A percentile compares a stretch with the other conserved stretches of the same genome.
phyloP scores from a whole-genome alignment of 2,329 filamentous ascomycete genomes.

The Beauveria sp. region DNA sequence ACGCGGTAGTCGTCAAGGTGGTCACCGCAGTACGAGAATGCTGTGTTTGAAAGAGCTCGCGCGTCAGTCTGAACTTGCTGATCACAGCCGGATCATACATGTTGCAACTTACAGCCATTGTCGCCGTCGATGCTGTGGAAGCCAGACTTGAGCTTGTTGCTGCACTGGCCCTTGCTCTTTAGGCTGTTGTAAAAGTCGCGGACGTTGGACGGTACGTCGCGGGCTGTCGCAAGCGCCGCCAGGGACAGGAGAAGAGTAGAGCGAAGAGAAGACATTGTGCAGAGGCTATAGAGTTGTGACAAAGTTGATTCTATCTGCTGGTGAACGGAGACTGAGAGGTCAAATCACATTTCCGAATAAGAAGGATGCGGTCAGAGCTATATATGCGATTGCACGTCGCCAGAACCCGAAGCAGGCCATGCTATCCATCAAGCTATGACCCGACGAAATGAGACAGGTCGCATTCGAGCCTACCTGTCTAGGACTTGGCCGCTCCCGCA shows the following conservation, averaged over 20 bases:
- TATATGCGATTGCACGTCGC: too few species aligned
- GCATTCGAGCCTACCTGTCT: too few species aligned
- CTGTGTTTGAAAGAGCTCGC: too few species aligned
- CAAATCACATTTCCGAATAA: too few species aligned
- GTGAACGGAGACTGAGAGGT: not conserved
- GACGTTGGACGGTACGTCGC: constrained; percentile 34
- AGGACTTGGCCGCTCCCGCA: too few species aligned
- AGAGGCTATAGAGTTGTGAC: not conserved
- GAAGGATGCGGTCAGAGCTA: too few species aligned
- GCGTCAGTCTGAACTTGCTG: not conserved
- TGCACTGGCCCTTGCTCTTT: constrained; percentile 29
- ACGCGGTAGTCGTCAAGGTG: constrained; percentile 31
- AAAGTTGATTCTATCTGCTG: not conserved
- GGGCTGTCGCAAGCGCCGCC: constrained; percentile 18
- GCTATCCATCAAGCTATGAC: too few species aligned
- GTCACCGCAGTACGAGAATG: constrained; percentile 37
- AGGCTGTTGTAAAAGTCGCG: constrained; percentile 33
- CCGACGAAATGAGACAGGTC: too few species aligned
- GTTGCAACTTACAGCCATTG: constrained; percentile 24
- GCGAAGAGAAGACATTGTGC: constrained; percentile 14
- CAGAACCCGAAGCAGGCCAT: too few species aligned
- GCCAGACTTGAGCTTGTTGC: constrained; percentile 28
- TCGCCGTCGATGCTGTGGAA: constrained; percentile 33
- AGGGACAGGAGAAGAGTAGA: constrained; percentile 17
- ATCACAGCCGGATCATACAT: too few species aligned